Evolutionary conservation across 1,284 basidiomycete species (phyloP), one percentile per base, ranked within the genome.

Genomic region (Anthracocystis setariae): DNA sequence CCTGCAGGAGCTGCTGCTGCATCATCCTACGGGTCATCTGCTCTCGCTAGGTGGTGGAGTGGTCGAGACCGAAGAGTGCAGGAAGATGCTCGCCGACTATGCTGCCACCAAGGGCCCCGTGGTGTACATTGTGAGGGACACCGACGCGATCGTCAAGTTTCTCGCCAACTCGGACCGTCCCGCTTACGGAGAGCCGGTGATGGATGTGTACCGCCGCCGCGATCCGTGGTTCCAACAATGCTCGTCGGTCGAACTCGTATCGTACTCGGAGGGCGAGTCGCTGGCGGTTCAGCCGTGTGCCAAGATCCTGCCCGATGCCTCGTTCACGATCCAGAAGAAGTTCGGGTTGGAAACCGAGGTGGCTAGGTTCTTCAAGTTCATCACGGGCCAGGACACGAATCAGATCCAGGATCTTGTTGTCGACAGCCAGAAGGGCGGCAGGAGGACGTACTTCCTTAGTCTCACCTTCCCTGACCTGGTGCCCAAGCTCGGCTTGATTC

Each of bases 11-110:
- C 73, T 85, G 25, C 60, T 85, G 47, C 52, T 61, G 27, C 72
- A 73, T 46, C 55, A 80, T 27, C 67, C 76, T 2, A 80, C 87
- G 21, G 88, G 88, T 3, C 67, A 76, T 18, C 62, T 82, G 25
- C 58, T 82, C 78, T 92, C 91, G 63, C 89, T 98, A n/a, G 95
- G 96, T 12, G 96, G 96, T 5, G 94, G 95, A 0, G 90, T 98
- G 51, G 92, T 98, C 42, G 96, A 98, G 85, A 92, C 90, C 0
- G 87, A 89, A 7, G 88, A 86, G 42, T 73, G 72, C 49, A 69
- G 81, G 5, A 86, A 90, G 18, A 77, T 92, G 8, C 86, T 98
- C 61, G 86, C 88, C 78, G 84, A 87, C 9, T 94, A 93, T 80
- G 88, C 88, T 9, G 84, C 85, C 35, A 85, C 85, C 40, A 75